Conservation (phyloP, 1,284 basidiomycete species). For the Nidula niveotomentosa region DNA sequence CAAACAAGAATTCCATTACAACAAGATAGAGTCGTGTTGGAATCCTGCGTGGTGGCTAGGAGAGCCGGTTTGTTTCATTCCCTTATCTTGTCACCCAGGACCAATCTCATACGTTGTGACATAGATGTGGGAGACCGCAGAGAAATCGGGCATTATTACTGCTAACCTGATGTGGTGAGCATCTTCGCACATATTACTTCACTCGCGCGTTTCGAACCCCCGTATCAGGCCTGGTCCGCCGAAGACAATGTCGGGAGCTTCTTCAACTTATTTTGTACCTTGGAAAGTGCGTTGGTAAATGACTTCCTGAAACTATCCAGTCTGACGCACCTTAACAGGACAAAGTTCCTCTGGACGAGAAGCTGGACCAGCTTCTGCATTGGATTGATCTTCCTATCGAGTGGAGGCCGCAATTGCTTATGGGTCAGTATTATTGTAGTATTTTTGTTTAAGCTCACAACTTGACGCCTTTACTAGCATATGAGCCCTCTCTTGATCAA, state of each 20-base stretch:
- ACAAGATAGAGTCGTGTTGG: slow-evolving; percentile 59
- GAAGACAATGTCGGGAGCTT: slow-evolving; percentile 59
- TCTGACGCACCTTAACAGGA: slow-evolving; percentile 36
- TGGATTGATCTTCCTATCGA: slow-evolving; percentile 80
- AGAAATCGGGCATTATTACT: slow-evolving; percentile 69
- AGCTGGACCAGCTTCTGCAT: slow-evolving; percentile 69
- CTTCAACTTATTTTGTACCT: slow-evolving; percentile 75
- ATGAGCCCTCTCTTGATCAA: slow-evolving; percentile 78
- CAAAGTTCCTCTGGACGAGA: slow-evolving; percentile 60
- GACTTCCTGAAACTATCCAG: neutral
- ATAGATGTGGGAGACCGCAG: slow-evolving; percentile 89
- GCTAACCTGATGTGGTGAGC: slow-evolving; percentile 89
- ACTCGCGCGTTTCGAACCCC: neutral
- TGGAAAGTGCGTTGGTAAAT: slow-evolving; percentile 54
- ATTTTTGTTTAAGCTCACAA: neutral
- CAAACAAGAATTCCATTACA: slow-evolving; percentile 69
- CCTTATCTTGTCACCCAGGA: neutral
- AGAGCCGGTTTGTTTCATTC: slow-evolving; percentile 65
- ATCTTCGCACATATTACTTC: neutral
- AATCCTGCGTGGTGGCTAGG: slow-evolving; percentile 82
- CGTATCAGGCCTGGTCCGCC: slow-evolving; percentile 77
- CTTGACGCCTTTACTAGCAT: slow-evolving; percentile 40
- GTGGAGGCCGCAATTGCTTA: slow-evolving; percentile 74
- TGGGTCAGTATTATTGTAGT: slow-evolving; percentile 45
- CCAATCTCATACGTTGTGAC: slow-evolving; percentile 1